Conservation (phyloP, 169 alveolate species). For the Babesia bovis region DNA sequence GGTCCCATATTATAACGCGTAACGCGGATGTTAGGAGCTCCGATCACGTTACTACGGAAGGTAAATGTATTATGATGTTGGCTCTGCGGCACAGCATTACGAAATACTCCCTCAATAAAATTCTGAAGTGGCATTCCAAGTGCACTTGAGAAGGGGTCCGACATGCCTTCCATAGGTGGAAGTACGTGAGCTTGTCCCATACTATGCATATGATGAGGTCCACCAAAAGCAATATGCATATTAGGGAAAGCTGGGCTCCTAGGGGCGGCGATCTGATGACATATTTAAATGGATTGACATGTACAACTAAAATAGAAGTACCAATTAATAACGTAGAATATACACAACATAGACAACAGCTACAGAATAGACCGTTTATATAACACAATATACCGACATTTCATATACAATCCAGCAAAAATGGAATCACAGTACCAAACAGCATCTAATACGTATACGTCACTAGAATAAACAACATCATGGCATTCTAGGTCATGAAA, state of each 20-base stretch:
- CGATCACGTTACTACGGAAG: neutral
- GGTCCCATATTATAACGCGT: neutral
- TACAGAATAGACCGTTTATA: too few species aligned
- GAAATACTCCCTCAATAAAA: conserved; percentile 37
- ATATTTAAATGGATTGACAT: neutral
- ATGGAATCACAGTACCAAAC: too few species aligned
- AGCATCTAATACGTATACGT: too few species aligned
- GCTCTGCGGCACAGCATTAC: conserved; percentile 14
- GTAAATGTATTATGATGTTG: neutral
- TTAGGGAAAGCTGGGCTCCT: neutral
- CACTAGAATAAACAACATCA: too few species aligned
- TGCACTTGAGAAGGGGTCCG: conserved; percentile 41
- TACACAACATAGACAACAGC: too few species aligned
- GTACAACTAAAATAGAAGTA: too few species aligned
- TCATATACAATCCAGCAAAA: too few species aligned
- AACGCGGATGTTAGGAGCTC: neutral
- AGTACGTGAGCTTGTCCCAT: too few species aligned
- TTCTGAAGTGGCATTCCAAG: conserved; percentile 52
- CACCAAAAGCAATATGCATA: neutral
- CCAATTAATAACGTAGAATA: too few species aligned
- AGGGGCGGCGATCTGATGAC: conserved; percentile 11
- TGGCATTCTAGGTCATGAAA: too few species aligned
- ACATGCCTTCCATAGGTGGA: neutral
- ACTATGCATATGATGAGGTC: too few species aligned
- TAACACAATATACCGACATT: too few species aligned